Percentiles rank a stretch among this genome's conserved stretches.
These are phyloP conservation scores for Daldinia caldariorum DNA, from an alignment of 495 filamentous ascomycete species.

Conservation along the genomic window DNA sequence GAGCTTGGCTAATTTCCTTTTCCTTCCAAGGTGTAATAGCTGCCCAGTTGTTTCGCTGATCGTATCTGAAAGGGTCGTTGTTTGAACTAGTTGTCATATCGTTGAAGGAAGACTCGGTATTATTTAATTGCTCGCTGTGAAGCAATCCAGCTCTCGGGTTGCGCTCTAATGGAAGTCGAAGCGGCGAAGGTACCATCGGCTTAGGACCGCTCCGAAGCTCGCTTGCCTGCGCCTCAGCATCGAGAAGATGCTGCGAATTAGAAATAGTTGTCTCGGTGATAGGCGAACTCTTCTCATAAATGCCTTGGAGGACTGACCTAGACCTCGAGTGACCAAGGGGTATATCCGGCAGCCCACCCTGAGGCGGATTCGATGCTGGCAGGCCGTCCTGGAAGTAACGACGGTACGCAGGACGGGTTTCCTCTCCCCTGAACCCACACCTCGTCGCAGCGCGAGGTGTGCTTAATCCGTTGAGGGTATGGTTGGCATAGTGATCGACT, in stretches of 20 bases:
- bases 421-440: slow-evolving; percentile 22
- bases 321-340: slow-evolving; percentile 8
- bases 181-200: slow-evolving; percentile 13
- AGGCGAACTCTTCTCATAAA: slow-evolving; percentile 4
- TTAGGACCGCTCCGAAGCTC: slow-evolving; percentile 13
- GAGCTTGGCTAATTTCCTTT: slow-evolving; percentile 36
- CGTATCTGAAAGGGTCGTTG: slow-evolving; percentile 24
- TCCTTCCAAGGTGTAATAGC: slow-evolving; percentile 22
- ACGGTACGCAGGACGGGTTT: background rate
- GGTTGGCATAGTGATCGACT: slow-evolving; percentile 13
- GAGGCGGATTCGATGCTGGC: background rate
- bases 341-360: background rate
- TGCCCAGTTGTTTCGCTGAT: slow-evolving; percentile 11
- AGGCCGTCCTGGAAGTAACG: slow-evolving; percentile 3
- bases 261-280: slow-evolving; percentile 24
- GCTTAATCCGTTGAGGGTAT: background rate
- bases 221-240: slow-evolving; percentile 38
- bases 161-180: slow-evolving; percentile 1
- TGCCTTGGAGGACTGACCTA: background rate
- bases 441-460: slow-evolving; percentile 26
- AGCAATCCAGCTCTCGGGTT: slow-evolving; percentile 18
- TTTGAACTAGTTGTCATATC: slow-evolving; percentile 6
- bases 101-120: slow-evolving; percentile 6
- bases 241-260: slow-evolving; percentile 40
- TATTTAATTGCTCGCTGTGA: slow-evolving; percentile 26